Percentiles rank a stretch among this genome's conserved stretches.
Evolutionary conservation across 1,284 basidiomycete species (phyloP).

Genomic region (Austroboletus rostrupii): DNA sequence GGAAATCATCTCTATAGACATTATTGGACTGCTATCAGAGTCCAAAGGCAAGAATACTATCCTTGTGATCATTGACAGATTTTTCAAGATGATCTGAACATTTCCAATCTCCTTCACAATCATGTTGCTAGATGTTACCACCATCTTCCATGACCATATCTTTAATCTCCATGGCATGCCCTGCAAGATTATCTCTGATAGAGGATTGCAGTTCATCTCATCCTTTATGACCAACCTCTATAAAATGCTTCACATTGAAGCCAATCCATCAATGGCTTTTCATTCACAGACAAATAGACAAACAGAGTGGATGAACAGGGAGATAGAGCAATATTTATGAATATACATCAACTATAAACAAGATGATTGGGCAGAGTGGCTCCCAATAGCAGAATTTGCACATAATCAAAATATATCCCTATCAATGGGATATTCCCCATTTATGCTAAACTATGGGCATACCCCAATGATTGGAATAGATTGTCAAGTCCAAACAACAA

Average conservation of each 20-base stretch:
- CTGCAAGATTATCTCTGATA: neutral
- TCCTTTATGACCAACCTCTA: constrained; percentile 29
- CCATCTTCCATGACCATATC: constrained; percentile 24
- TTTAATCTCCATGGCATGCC: constrained; percentile 22
- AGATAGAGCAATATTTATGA: neutral
- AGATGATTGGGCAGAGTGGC: neutral
- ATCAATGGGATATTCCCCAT: neutral
- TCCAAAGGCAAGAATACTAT: constrained; percentile 33
- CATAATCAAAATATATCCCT: neutral
- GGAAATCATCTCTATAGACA: constrained; percentile 1
- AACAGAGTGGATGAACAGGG: too few species aligned
- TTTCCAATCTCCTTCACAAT: neutral
- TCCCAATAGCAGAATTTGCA: neutral
- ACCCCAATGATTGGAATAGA: neutral
- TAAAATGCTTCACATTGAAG: too few species aligned
- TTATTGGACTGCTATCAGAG: neutral
- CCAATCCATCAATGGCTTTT: too few species aligned
- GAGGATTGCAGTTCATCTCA: constrained; percentile 35
- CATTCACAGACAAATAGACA: too few species aligned
- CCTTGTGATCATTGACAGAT: constrained; percentile 34
- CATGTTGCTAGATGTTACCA: constrained; percentile 24
- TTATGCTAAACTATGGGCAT: neutral
- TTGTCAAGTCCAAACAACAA: too few species aligned
- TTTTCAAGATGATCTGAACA: constrained; percentile 24
- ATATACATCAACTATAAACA: neutral